These are phyloP conservation scores for Chytriomyces confervae DNA, from an alignment of 192 early-diverging fungal genomes.

Conservation along the genomic window DNA sequence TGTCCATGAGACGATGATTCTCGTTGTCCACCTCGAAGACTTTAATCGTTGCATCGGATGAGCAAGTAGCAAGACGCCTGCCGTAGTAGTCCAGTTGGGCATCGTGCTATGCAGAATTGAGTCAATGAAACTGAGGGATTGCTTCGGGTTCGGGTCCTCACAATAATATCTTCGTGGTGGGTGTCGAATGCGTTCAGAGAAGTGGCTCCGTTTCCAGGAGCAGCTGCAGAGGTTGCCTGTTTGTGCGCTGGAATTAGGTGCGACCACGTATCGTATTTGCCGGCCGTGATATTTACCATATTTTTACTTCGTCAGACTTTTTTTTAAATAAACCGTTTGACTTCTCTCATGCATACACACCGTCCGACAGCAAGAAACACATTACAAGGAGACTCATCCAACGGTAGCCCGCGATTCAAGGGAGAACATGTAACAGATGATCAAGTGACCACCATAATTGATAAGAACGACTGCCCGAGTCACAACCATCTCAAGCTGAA, in stretches of 20 bases:
- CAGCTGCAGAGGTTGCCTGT: constrained; percentile 21
- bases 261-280: too few species aligned
- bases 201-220: constrained; percentile 7
- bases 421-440: too few species aligned
- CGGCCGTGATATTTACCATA: too few species aligned
- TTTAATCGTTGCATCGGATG: constrained; percentile 92
- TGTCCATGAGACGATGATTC: constrained; percentile 67
- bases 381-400: too few species aligned
- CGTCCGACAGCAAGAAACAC: too few species aligned
- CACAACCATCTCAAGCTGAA: too few species aligned
- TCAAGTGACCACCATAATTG: too few species aligned
- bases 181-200: constrained; percentile 73
- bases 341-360: too few species aligned
- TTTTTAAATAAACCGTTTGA: too few species aligned
- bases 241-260: background rate
- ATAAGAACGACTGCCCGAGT: too few species aligned
- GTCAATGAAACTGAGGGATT: background rate
- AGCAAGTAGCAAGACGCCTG: constrained; percentile 95
- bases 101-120: constrained; percentile 62
- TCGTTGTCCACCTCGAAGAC: constrained; percentile 90
- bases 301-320: too few species aligned
- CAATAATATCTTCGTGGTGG: constrained; percentile 88
- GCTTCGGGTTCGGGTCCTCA: constrained; percentile 45
- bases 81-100: constrained; percentile 84
- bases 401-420: too few species aligned